Evolutionary conservation across 208 protist species (phyloP).

Genomic region (Acanthamoeba comandoni): DNA sequence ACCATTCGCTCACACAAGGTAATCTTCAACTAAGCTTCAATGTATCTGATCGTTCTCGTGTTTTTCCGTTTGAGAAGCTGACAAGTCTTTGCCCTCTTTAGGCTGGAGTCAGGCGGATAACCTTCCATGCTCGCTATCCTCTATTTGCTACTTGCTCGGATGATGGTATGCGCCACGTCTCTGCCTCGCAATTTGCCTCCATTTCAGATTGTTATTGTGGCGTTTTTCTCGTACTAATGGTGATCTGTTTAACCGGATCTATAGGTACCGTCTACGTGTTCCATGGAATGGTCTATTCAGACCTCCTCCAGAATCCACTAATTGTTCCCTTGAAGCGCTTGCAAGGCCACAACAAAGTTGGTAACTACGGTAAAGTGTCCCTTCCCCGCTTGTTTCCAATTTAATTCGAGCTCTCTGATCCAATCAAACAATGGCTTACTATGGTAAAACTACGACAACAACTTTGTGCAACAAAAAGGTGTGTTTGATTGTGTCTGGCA

Average conservation of each 20-base stretch:
- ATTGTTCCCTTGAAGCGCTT: slow-evolving; percentile 99
- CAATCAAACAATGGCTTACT: neutral
- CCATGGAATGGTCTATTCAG: slow-evolving; percentile 93
- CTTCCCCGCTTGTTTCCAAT: slow-evolving; percentile 41
- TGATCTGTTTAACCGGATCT: neutral
- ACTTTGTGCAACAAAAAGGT: slow-evolving; percentile 80
- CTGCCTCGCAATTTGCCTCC: slow-evolving; percentile 92
- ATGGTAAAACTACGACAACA: too few species aligned
- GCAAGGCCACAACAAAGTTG: slow-evolving; percentile 90
- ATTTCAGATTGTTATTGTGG: slow-evolving; percentile 62
- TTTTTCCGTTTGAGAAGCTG: neutral
- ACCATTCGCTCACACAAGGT: slow-evolving; percentile 92
- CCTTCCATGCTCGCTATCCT: slow-evolving; percentile 86
- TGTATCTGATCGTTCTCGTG: neutral
- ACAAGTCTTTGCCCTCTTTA: neutral
- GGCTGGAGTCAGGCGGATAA: neutral
- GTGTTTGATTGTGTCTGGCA: slow-evolving; percentile 96
- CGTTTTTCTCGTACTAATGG: neutral
- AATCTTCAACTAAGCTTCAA: slow-evolving; percentile 65
- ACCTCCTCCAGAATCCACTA: slow-evolving; percentile 97
- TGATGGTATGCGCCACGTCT: slow-evolving; percentile 95
- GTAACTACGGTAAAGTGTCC: slow-evolving; percentile 68
- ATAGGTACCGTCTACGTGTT: slow-evolving; percentile 84
- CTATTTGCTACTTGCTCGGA: slow-evolving; percentile 97
- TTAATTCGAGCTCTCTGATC: neutral